These are phyloP conservation scores for Glebionis coronaria DNA, from an alignment of 129 eudicot genomes.

Conservation along the genomic window DNA sequence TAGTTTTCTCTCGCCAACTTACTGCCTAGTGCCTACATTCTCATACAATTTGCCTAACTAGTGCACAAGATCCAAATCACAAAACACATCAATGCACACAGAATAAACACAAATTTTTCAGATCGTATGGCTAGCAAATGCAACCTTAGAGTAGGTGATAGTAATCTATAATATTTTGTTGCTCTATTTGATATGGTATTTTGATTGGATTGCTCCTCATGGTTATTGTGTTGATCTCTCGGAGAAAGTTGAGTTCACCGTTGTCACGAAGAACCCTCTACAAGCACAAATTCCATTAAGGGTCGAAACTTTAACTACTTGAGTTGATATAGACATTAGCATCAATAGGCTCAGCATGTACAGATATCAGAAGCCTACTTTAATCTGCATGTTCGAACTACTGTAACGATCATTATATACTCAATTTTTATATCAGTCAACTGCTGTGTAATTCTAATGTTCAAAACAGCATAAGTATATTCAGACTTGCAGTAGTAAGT, in stretches of 20 bases:
- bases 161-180: conserved; percentile 29
- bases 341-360: too few relatives aligned
- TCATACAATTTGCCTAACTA: too few relatives aligned
- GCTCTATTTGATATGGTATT: conserved; percentile 25
- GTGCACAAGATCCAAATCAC: too few relatives aligned
- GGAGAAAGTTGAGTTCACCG: conserved; percentile 34
- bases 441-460: background rate
- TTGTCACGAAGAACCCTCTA: conserved; percentile 42
- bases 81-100: too few relatives aligned
- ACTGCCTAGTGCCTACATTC: too few relatives aligned
- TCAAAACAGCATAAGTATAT: too few relatives aligned
- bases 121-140: too few relatives aligned
- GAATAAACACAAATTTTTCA: too few relatives aligned
- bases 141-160: too few relatives aligned
- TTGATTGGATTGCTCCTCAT: conserved; percentile 14
- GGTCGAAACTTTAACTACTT: background rate
- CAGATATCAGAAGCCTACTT: conserved; percentile 1
- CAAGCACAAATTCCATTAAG: conserved; percentile 11
- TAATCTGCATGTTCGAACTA: background rate
- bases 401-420: background rate
- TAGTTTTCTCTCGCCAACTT: too few relatives aligned
- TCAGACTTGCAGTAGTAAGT: too few relatives aligned
- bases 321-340: background rate
- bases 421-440: background rate
- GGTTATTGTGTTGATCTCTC: conserved; percentile 31